phyloP scores from a whole-genome alignment of 1,284 basidiomycete genomes.

The Rhizoctonia solani region DNA sequence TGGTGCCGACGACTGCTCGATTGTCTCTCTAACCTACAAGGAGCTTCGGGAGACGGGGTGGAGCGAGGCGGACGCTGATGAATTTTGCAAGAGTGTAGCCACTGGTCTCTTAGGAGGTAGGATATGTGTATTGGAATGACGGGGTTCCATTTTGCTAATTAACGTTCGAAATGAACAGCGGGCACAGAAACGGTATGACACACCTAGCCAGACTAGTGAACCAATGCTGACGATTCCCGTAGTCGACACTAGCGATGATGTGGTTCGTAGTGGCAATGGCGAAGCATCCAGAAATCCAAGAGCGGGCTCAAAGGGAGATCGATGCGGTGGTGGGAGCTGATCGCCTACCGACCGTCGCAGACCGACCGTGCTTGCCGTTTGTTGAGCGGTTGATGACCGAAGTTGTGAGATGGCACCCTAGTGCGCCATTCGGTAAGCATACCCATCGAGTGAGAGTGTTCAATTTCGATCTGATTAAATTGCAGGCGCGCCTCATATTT shows the following conservation, averaged over 20 bases:
- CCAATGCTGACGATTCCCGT: background rate
- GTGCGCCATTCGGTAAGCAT: constrained; percentile 18
- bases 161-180: too few relatives aligned
- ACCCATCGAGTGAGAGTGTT: too few relatives aligned
- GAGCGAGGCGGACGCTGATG: background rate
- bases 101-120: background rate
- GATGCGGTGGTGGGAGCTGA: constrained; percentile 1
- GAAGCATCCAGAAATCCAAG: constrained; percentile 23
- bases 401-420: constrained; percentile 25
- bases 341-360: constrained; percentile 13
- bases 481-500: background rate
- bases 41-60: background rate
- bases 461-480: background rate
- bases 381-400: constrained; percentile 16
- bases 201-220: background rate
- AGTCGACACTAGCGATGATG: background rate
- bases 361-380: constrained; percentile 15
- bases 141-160: too few relatives aligned
- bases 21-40: background rate
- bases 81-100: background rate
- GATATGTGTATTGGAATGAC: too few relatives aligned
- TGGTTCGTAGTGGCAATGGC: constrained; percentile 32
- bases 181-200: too few relatives aligned
- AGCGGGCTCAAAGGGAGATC: constrained; percentile 26
- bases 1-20: background rate